Conservation (phyloP, 208 protist species). For the Tritrichomonas foetus region DNA sequence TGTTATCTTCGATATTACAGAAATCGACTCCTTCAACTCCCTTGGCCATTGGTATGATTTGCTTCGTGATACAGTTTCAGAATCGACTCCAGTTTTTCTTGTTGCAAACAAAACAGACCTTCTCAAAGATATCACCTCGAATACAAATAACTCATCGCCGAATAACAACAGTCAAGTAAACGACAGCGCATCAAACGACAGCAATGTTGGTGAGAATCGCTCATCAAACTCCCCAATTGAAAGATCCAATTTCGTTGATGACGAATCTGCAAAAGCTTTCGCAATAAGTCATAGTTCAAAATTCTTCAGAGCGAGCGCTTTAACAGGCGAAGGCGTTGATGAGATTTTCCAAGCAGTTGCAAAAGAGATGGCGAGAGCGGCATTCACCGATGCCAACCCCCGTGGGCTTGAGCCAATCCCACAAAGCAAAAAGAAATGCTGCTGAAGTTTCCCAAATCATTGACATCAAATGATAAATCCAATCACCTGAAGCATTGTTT, state of each 20-base stretch:
- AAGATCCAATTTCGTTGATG: neutral
- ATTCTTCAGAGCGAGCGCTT: neutral
- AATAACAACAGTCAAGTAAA: too few relatives aligned
- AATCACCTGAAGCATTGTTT: too few relatives aligned
- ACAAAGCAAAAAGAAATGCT: too few relatives aligned
- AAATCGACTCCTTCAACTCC: neutral
- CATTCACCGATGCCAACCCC: too few relatives aligned
- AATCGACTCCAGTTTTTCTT: neutral
- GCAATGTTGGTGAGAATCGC: too few relatives aligned
- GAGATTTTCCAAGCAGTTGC: neutral
- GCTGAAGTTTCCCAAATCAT: too few relatives aligned
- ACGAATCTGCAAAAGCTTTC: neutral
- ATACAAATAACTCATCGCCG: too few relatives aligned
- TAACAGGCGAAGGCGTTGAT: neutral
- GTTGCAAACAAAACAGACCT: slow-evolving; percentile 17
- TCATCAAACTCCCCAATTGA: neutral
- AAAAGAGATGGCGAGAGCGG: neutral
- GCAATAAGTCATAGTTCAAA: neutral
- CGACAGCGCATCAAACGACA: too few relatives aligned
- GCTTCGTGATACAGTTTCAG: neutral
- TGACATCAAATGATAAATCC: too few relatives aligned
- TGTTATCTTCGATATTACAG: slow-evolving; percentile 34
- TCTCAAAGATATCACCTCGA: neutral
- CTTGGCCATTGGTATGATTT: neutral
- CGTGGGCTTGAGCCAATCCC: too few relatives aligned